Conservation (phyloP, 306 rosid species). For the Prunus fruticosa region DNA sequence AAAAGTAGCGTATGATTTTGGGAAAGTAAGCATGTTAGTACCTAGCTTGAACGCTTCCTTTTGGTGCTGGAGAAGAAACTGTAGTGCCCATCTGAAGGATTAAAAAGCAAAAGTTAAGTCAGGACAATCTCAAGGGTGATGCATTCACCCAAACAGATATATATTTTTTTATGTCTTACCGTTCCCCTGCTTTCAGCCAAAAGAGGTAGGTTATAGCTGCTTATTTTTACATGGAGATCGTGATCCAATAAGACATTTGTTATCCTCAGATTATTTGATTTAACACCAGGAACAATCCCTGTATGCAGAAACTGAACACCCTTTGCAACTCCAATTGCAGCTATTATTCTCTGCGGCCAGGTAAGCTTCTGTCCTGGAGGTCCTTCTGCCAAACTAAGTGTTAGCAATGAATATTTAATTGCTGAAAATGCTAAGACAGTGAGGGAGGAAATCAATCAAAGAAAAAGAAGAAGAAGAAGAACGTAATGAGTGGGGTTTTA, state of each 20-base stretch:
- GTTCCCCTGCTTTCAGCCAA: conserved; percentile 47
- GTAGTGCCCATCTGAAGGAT: conserved; percentile 49
- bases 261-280: conserved; percentile 75
- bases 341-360: conserved; percentile 81
- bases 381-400: conserved; percentile 43
- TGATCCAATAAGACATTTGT: conserved; percentile 75
- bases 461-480: neutral
- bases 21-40: conserved; percentile 11
- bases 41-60: conserved; percentile 65
- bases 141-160: neutral
- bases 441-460: neutral
- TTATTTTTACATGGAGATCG: conserved; percentile 69
- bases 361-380: conserved; percentile 53
- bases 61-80: conserved; percentile 38
- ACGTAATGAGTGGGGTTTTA: neutral
- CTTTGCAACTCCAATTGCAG: conserved; percentile 79
- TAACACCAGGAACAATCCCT: conserved; percentile 88
- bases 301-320: conserved; percentile 94
- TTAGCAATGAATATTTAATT: conserved; percentile 7
- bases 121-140: neutral
- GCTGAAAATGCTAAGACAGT: neutral
- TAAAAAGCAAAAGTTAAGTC: conserved; percentile 12
- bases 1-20: neutral
- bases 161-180: conserved; percentile 40
- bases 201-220: conserved; percentile 66